Base-by-base conservation (phyloP, 192 early-diverging fungal genomes). In the Dispira parvispora region DNA sequence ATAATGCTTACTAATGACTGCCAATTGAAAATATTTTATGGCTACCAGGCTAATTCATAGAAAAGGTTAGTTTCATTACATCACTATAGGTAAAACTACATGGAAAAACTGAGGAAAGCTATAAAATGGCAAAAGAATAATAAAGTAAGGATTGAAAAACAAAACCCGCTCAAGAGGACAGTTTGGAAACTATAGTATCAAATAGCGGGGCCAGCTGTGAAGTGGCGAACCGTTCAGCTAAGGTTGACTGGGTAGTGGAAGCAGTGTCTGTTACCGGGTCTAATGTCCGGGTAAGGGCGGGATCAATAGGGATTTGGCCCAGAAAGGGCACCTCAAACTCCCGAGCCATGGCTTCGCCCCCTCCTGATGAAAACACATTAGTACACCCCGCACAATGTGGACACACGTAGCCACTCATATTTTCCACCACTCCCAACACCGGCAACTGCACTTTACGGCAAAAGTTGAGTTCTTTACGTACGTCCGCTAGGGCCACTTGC, bases 351-450 rank as follows among this genome's bases (percentile, higher is more conserved):
- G 86, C 84, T 70, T 88, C 81, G 44, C 91, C 96, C 43, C 96
- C 96, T 44, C 96, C 96, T 3, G 85, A 81, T 45, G 94, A 92
- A 70, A 99, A 99, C 54, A 99, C 80, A 65, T 85, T 83, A 23
- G 84, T 89, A 71, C 86, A 90, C 73, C 77, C 80, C 55, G 80
- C 69, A 69, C 88, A 89, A 45, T 87, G 85, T 25, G 86, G 88
- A 63, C 96, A 99, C 8, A 97, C 86, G 73, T 94, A 99, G 4
- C 94, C 96, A 61, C 84, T 85, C 96, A 99, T 96, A 68, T 97
- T 97, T 69, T 99, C 96, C 6, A 99, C 84, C 9, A 99, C 76
- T 0, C 96, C 96, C 20, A 97, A 75, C 45, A 99, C 82, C 2
- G 84, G 84, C 55, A 99, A 73, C 45, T 83, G 84, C 58, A 93